Evolutionary conservation across 371 early-diverging fungal genomes (phyloP).

Genomic region (Mucor circinelloides): DNA sequence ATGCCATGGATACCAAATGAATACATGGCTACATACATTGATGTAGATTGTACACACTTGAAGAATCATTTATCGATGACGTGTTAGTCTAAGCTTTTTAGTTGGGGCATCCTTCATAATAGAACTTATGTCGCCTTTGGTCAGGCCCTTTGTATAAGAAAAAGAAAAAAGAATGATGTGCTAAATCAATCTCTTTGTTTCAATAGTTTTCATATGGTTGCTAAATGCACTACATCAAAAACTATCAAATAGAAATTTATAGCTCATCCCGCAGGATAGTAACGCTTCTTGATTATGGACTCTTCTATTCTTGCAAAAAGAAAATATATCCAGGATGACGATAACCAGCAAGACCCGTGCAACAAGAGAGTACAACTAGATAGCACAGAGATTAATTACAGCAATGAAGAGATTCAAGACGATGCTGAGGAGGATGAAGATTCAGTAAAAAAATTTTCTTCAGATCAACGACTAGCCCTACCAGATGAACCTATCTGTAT

Average conservation of each 20-base stretch:
- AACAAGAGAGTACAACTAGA: not conserved
- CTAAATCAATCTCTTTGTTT: no score
- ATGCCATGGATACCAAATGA: no score
- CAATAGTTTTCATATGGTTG: no score
- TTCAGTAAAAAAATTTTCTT: conserved; percentile 24
- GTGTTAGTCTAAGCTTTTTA: no score
- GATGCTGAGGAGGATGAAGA: conserved; percentile 7
- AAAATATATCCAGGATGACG: not conserved
- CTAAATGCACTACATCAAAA: not conserved
- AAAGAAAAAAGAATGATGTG: no score
- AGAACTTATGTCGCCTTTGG: no score
- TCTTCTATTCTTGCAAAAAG: not conserved
- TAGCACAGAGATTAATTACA: not conserved
- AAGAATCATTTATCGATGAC: no score
- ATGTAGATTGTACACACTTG: no score
- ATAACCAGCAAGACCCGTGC: not conserved
- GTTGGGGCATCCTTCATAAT: no score
- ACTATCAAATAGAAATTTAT: not conserved
- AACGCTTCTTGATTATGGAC: not conserved
- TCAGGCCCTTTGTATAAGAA: no score
- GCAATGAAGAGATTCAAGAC: not conserved
- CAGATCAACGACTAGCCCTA: conserved; percentile 40
- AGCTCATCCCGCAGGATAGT: not conserved
- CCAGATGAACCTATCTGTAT: conserved; percentile 49
- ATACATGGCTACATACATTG: no score